A percentile compares a stretch with the other conserved stretches of the same genome.
Conservation (phyloP, 2,329 filamentous ascomycete genomes). For the Aureobasidium mangrovei region DNA sequence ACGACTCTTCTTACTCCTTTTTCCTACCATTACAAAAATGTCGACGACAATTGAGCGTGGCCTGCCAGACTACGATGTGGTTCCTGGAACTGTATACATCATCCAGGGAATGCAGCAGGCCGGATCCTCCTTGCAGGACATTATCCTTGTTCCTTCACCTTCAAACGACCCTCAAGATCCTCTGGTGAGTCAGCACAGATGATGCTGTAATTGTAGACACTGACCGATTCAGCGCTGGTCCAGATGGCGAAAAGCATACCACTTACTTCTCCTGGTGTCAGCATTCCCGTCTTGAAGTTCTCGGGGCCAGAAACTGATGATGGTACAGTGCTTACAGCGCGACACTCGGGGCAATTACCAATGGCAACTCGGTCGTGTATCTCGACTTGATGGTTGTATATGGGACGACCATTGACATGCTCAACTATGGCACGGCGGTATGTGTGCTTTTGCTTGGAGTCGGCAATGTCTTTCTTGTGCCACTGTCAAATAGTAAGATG, state of each 20-base stretch:
- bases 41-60: conserved; percentile 6
- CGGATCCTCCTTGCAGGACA: conserved; percentile 13
- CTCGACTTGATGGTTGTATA: conserved; percentile 15
- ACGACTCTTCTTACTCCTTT: background rate
- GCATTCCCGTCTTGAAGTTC: background rate
- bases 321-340: conserved; percentile 13
- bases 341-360: conserved; percentile 18
- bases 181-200: conserved; percentile 1
- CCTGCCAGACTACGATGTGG: conserved; percentile 15
- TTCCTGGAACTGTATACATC: conserved; percentile 15
- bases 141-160: conserved; percentile 17
- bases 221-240: conserved; percentile 14
- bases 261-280: conserved; percentile 15
- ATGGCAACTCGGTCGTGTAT: conserved; percentile 18
- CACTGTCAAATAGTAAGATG: conserved; percentile 17
- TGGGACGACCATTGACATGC: conserved; percentile 8
- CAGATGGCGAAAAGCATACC: conserved; percentile 16
- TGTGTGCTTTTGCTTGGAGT: conserved; percentile 15
- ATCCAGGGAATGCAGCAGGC: conserved; percentile 5
- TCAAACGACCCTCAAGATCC: conserved; percentile 16
- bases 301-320: background rate
- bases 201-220: background rate
- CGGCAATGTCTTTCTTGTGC: conserved; percentile 16
- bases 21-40: background rate
- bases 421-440: conserved; percentile 16